Evolutionary conservation across 169 alveolate species (phyloP), one percentile per base, ranked within the genome.

Genomic region (Condylostoma magnum): DNA sequence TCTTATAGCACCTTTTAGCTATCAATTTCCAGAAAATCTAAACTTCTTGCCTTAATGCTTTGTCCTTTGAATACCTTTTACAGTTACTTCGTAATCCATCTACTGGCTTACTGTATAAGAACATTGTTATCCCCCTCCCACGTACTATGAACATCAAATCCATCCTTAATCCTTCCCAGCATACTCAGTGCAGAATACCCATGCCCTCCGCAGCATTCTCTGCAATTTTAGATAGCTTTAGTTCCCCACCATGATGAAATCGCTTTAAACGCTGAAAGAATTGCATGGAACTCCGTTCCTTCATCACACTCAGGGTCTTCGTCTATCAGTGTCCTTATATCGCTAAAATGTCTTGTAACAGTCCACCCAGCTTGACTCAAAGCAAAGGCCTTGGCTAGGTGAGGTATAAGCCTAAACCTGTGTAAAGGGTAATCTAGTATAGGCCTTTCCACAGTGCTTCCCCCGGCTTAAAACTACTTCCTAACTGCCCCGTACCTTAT

Each of bases 121-220:
- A 85, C 92, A 53, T 72, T 71, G 56, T 78, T 72, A 69, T 85
- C 92, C 4, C 92, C 92, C 75, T 85, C 92, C 92, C 92, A 85
- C 31, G 93, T 86, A 15, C 38, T 48, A 54, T 76, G 79, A 25
- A 82, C 36, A 58, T 86, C 93, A 67, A 72, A 57, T 55, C 72
- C 77, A 31, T 71, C 69, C 31, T 76, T 37, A 52, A 77, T 48
- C 0, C 52, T 50, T 15, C 86, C 87, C 6, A 86, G 37, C 22
- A 70, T 69, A 36, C 79, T 33, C 30, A 60, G 76, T 34, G 78
- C 53, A 31, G 86, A 80, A 43, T 78, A 86, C 0, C 93, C 93
- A 48, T 72, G 76, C 0, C 93, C 93, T 20, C 93, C 93, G 48
- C 80, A 57, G 25, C 79, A 71, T 68, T 73, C 73, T 75, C 94